Base-by-base conservation (phyloP, 116 monocot species). In the Zostera marina region DNA sequence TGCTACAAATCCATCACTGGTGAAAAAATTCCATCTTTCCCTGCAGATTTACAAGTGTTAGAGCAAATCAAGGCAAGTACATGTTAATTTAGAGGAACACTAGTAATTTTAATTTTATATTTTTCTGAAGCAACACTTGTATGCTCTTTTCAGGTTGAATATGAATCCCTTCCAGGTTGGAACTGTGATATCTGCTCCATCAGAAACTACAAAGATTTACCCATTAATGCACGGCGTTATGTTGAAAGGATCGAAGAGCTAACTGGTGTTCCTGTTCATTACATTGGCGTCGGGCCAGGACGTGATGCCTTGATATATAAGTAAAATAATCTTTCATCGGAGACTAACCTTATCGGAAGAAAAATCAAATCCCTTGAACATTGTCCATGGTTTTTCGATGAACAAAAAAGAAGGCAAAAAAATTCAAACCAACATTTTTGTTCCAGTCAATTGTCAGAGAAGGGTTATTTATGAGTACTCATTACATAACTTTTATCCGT, bases 201-300 rank as follows among this genome's bases (percentile, higher is more conserved):
- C 22, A 76, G 94, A 47, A 76, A 44, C 25, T 94, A 85, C 67
- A 62, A 69, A 9, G 88, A 88, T 38, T 85, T 94, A 53, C 94
- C 94, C 9, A 21, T 41, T 65, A 66, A 79, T 73, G 94, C 94
- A 41, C 73, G 73, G 3, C 65, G 21, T 14, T 94, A 82, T 44
- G 78, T 88, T 3, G 84, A 94, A 73, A 84, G 88, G 74, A 82
- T 88, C 42, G 94, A 94, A 80, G 88, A 88, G 68, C 73, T 88
- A 24, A 73, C 82, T 32, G 94, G 94, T 32, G 68, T 82, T 12
- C 88, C 94, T 11, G 66, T 94, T 53, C 77, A 94, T 59, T 94
- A 88, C 72, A 88, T 94, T 32, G 94, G 94, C 25, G 67, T 88
- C 10, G 94, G 94, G 24, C 89, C 94, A 26, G 77, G 94, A 0